These are phyloP conservation scores for Diaporthe sp. DNA, from an alignment of 2,329 filamentous ascomycete species.

Conservation along the genomic window DNA sequence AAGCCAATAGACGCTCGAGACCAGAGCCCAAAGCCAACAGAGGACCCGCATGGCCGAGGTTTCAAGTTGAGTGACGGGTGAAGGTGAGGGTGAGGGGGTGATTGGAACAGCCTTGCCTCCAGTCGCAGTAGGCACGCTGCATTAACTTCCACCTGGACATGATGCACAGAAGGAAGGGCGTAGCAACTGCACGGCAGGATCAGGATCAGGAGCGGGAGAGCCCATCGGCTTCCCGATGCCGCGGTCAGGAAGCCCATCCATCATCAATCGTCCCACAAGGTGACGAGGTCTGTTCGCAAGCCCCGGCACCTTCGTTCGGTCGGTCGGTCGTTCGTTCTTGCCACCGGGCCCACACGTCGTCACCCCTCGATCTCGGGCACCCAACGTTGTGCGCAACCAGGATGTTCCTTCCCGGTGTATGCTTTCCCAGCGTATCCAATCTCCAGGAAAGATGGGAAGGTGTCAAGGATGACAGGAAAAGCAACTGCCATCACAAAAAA, in stretches of 20 bases:
- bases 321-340: not conserved
- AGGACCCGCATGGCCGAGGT: constrained; percentile 22
- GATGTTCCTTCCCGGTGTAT: constrained; percentile 12
- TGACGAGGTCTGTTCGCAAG: constrained; percentile 27
- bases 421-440: constrained; percentile 18
- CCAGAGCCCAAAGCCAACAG: not conserved
- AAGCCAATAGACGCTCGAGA: constrained; percentile 16
- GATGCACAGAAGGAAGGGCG: constrained; percentile 18
- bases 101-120: constrained; percentile 19
- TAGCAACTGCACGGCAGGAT: constrained; percentile 11
- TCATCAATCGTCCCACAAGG: not conserved
- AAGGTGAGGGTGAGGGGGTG: not conserved
- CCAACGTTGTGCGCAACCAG: constrained; percentile 14
- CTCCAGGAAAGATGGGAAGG: not conserved
- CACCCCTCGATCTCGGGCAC: constrained; percentile 22
- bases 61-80: constrained; percentile 26
- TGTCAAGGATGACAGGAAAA: constrained; percentile 3
- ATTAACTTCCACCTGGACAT: not conserved
- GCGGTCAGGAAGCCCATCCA: not conserved
- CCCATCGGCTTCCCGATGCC: constrained; percentile 5
- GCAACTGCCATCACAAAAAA: constrained; percentile 15
- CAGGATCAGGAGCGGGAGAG: not conserved
- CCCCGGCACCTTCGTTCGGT: not conserved
- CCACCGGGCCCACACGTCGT: constrained; percentile 12
- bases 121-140: constrained; percentile 21